Evolutionary conservation across 768 basidiomycete species (phyloP).

Genomic region (Megacollybia marginata): DNA sequence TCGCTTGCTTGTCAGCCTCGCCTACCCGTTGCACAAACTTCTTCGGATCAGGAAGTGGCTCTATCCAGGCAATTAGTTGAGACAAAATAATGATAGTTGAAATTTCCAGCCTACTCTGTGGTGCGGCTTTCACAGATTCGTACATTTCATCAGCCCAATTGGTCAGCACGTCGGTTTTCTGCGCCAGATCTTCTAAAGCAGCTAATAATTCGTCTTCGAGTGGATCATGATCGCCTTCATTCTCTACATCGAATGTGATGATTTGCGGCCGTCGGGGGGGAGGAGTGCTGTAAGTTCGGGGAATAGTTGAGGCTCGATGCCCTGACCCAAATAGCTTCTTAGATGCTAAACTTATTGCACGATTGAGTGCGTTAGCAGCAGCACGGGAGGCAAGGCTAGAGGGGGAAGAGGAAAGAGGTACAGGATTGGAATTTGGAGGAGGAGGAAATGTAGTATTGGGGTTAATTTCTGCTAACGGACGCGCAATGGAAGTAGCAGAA

Average conservation of each 20-base stretch:
- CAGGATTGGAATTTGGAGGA: conserved; percentile 42
- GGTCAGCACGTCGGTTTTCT: conserved; percentile 91
- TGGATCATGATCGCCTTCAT: conserved; percentile 43
- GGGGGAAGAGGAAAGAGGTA: conserved; percentile 59
- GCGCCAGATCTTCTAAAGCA: conserved; percentile 80
- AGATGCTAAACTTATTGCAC: conserved; percentile 73
- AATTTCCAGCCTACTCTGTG: conserved; percentile 55
- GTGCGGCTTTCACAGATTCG: conserved; percentile 77
- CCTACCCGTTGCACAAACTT: conserved; percentile 68
- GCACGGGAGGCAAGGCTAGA: conserved; percentile 53
- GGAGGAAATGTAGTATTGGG: conserved; percentile 63
- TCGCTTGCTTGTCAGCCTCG: conserved; percentile 65
- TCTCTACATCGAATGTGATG: conserved; percentile 36
- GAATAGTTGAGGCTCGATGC: conserved; percentile 29
- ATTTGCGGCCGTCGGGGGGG: conserved; percentile 52
- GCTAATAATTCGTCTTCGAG: conserved; percentile 81
- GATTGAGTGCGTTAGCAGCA: conserved; percentile 67
- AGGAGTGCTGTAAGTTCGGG: conserved; percentile 32
- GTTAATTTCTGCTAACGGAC: conserved; percentile 25
- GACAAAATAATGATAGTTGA: neutral
- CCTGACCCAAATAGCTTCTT: conserved; percentile 71
- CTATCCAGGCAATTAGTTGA: conserved; percentile 27
- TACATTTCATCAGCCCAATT: conserved; percentile 96
- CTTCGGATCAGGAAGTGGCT: conserved; percentile 72
- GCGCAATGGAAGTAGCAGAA: conserved; percentile 42